A percentile compares a stretch with the other conserved stretches of the same genome.
phyloP scores from a whole-genome alignment of 768 basidiomycete genomes.

The Collybia mongolica region DNA sequence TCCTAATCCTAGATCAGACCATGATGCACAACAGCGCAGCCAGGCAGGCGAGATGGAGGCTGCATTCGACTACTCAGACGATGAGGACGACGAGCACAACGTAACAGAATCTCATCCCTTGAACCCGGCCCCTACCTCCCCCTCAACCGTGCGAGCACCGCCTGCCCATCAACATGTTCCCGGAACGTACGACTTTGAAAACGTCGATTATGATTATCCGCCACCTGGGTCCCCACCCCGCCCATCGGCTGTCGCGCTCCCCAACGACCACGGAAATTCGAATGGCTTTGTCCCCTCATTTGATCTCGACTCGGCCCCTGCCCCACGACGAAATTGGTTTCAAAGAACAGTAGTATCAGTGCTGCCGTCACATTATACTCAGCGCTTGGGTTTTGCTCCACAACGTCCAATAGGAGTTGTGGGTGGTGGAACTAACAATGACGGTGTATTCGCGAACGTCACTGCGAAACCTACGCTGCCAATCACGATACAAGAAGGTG shows the following conservation, averaged over 20 bases:
- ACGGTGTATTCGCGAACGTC: slow-evolving; percentile 96
- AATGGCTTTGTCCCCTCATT: slow-evolving; percentile 66
- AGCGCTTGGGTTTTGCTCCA: slow-evolving; percentile 43
- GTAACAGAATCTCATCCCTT: slow-evolving; percentile 51
- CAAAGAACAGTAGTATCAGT: slow-evolving; percentile 51
- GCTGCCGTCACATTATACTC: slow-evolving; percentile 52
- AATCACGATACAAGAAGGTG: slow-evolving; percentile 59
- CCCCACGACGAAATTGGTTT: slow-evolving; percentile 49
- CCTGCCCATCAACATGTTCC: slow-evolving; percentile 24
- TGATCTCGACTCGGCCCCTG: slow-evolving; percentile 27
- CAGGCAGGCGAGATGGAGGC: slow-evolving; percentile 69
- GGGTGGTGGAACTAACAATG: slow-evolving; percentile 72
- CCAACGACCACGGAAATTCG: slow-evolving; percentile 72
- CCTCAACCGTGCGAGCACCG: slow-evolving; percentile 20
- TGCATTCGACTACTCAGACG: slow-evolving; percentile 81
- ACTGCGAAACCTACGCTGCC: slow-evolving; percentile 79
- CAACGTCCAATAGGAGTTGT: slow-evolving; percentile 40
- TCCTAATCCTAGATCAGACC: slow-evolving; percentile 46
- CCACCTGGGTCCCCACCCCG: slow-evolving; percentile 82
- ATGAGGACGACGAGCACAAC: slow-evolving; percentile 57
- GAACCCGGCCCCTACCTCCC: slow-evolving; percentile 38
- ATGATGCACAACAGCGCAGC: slow-evolving; percentile 41
- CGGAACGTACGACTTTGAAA: slow-evolving; percentile 76
- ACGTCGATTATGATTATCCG: slow-evolving; percentile 74
- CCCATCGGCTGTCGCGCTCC: slow-evolving; percentile 61